phyloP scores from a whole-genome alignment of 345 rosid genomes.

The Citrus inodora region DNA sequence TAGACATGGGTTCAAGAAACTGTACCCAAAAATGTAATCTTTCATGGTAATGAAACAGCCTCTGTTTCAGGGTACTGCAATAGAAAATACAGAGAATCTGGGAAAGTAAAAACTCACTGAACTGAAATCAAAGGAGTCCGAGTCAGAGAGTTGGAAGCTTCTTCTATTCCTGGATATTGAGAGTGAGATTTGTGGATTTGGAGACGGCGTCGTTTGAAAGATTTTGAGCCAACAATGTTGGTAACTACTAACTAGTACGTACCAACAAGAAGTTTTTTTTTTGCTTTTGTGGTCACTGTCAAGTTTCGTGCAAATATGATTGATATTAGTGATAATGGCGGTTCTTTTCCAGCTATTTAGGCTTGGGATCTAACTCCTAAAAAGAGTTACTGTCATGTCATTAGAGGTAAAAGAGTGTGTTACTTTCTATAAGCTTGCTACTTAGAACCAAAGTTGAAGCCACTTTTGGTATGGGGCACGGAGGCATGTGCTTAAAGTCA shows the following conservation, averaged over 20 bases:
- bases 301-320: neutral
- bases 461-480: neutral
- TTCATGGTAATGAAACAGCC: conserved; percentile 17
- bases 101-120: neutral
- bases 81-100: neutral
- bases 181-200: neutral
- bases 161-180: neutral
- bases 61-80: neutral
- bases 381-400: neutral
- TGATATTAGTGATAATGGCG: neutral
- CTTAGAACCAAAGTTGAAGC: neutral
- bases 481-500: neutral
- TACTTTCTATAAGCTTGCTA: neutral
- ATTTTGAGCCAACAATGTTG: neutral
- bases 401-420: neutral
- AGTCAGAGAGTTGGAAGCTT: neutral
- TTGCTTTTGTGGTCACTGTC: neutral
- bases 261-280: neutral
- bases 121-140: neutral
- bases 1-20: neutral
- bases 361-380: neutral
- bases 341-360: neutral
- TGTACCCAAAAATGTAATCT: conserved; percentile 1
- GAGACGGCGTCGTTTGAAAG: neutral
- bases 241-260: too few species aligned